Evolutionary conservation across 768 basidiomycete genomes (phyloP).

Genomic region (Coprinopsis cinerea): DNA sequence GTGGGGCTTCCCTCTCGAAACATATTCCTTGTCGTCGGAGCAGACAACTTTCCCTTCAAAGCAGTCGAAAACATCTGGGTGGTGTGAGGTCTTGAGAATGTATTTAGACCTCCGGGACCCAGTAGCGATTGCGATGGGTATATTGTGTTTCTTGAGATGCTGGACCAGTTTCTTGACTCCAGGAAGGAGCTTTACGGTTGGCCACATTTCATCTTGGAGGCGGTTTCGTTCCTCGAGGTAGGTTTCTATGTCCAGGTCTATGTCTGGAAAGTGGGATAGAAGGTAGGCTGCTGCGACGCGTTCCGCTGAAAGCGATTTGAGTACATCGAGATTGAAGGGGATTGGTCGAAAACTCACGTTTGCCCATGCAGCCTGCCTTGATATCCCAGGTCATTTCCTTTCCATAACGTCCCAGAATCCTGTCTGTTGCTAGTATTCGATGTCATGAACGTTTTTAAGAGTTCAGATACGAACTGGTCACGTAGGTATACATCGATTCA

Average conservation of each 20-base stretch:
- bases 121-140: conserved; percentile 82
- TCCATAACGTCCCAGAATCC: conserved; percentile 65
- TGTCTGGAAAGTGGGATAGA: conserved; percentile 71
- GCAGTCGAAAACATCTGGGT: conserved; percentile 48
- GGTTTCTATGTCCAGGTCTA: conserved; percentile 54
- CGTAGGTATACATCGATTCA: conserved; percentile 69
- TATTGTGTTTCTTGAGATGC: conserved; percentile 59
- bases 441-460: not conserved
- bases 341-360: conserved; percentile 45
- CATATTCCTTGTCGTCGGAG: conserved; percentile 53
- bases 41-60: conserved; percentile 69
- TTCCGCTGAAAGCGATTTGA: conserved; percentile 43
- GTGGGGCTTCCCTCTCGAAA: conserved; percentile 66
- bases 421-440: conserved; percentile 38
- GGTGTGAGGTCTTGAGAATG: conserved; percentile 59
- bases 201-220: conserved; percentile 63
- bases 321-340: conserved; percentile 2
- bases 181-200: conserved; percentile 64
- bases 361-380: conserved; percentile 86
- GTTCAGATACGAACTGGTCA: conserved; percentile 54
- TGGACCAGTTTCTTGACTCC: conserved; percentile 63
- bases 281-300: conserved; percentile 57
- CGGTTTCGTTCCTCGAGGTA: conserved; percentile 53
- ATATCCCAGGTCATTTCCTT: conserved; percentile 85
- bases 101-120: conserved; percentile 64